A percentile compares a stretch with the other conserved stretches of the same genome.
These are phyloP conservation scores for Bipolaris zeicola DNA, from an alignment of 2,329 filamentous ascomycete genomes.

Conservation along the genomic window DNA sequence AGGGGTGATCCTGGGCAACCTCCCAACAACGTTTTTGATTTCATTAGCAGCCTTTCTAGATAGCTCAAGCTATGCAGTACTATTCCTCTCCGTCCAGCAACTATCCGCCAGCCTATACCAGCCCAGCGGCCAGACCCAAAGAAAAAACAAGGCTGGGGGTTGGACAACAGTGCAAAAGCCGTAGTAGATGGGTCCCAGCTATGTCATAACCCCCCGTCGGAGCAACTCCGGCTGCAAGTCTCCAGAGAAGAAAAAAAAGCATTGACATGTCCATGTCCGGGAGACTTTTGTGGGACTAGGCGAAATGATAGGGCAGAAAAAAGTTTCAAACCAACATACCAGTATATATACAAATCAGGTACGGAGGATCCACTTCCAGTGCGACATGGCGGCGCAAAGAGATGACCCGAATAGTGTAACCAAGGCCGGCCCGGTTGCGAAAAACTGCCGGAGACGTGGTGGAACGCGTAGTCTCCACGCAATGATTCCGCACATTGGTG, in stretches of 20 bases:
- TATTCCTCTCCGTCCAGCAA: background rate
- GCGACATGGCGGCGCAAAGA: background rate
- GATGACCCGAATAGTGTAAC: constrained; percentile 26
- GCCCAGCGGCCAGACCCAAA: constrained; percentile 21
- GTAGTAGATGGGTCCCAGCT: constrained; percentile 23
- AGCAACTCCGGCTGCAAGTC: background rate
- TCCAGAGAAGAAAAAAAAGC: background rate
- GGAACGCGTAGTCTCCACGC: constrained; percentile 26
- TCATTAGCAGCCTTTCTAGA: background rate
- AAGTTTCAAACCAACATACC: background rate
- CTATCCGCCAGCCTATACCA: constrained; percentile 1
- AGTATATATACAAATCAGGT: background rate
- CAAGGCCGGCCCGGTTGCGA: constrained; percentile 24
- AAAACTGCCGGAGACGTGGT: constrained; percentile 21
- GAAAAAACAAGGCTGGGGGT: constrained; percentile 21
- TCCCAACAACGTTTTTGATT: background rate
- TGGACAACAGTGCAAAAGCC: constrained; percentile 28
- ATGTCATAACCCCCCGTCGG: background rate
- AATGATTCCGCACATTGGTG: constrained; percentile 14
- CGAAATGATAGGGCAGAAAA: background rate
- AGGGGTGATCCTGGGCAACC: background rate
- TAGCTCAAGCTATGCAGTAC: background rate
- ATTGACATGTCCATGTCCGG: background rate
- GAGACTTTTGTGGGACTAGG: background rate
- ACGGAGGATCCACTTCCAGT: background rate